A percentile compares a stretch with the other conserved stretches of the same genome.
Evolutionary conservation across 441 rosid genomes (phyloP).

Genomic region (Pelargonium myrrhifolium): DNA sequence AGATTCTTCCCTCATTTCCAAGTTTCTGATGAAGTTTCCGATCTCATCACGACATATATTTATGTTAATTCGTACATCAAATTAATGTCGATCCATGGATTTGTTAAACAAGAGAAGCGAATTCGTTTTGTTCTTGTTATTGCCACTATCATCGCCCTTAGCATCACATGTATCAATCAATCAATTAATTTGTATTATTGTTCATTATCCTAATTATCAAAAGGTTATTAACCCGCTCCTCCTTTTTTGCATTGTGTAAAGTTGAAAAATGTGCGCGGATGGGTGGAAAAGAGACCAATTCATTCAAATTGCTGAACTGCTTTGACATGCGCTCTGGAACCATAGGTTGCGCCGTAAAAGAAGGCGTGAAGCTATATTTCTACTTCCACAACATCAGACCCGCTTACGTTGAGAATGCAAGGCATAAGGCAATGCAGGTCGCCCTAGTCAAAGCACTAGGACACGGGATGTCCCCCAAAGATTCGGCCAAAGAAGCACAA

Average conservation of each 20-base stretch:
- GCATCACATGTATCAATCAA: no score
- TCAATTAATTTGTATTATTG: no score
- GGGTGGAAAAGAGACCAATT: neutral
- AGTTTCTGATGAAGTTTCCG: no score
- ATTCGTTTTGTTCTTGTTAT: no score
- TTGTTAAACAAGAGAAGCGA: no score
- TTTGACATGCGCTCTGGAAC: neutral
- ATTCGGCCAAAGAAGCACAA: neutral
- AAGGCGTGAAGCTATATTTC: neutral
- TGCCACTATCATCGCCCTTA: no score
- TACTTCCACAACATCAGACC: neutral
- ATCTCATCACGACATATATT: no score
- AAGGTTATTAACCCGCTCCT: no score
- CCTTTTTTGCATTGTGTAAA: neutral
- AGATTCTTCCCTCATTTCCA: no score
- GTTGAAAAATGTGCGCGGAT: neutral
- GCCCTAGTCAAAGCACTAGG: neutral
- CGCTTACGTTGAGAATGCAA: neutral
- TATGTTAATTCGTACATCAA: no score
- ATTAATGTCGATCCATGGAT: no score
- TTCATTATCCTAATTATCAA: no score
- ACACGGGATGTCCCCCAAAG: neutral
- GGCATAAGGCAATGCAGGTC: neutral
- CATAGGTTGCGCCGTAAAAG: neutral
- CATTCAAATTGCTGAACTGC: neutral